Base-by-base conservation (phyloP, 2,329 filamentous ascomycete genomes). In the Pseudogymnoascus sp. region DNA sequence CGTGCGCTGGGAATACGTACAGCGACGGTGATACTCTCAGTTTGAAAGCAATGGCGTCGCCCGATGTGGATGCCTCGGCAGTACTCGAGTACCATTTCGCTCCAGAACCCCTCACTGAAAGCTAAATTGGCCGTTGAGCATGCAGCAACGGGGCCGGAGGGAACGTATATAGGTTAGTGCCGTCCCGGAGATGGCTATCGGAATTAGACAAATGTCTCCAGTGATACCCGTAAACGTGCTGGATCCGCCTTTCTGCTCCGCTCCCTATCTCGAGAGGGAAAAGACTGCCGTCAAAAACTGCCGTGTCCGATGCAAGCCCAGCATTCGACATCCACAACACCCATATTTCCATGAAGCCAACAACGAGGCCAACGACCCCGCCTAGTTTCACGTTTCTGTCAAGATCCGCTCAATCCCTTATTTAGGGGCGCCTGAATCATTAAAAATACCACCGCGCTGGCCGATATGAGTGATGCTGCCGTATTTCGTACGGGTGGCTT, bases 201-300 rank as follows among this genome's bases (percentile, higher is more conserved):
- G 43, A 30, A 50, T 50, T 50, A 30, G 25, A 30, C 9, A 28
- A 50, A 50, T 30, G 43, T 53, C 43, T 50, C 43, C 25, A 53
- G 25, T 18, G 43, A 53, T 18, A 30, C 43, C 43, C 43, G 43
- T 53, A 53, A 53, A 53, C 43, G 43, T 53, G 43, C 43, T 33
- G 43, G 43, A 33, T 53, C 43, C 43, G 43, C 43, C 25, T 50
- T 50, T 30, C 9, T 50, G 43, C 43, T 50, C 43, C 43, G 43
- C 43, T 53, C 43, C n/a, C 9, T 15, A 15, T 15, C 43, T 33
- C 30, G n/a, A 53, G 28, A 15, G 8, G 25, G 43, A 33, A 25
- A 25, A 53, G 25, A 53, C 7, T 18, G 25, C 15, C 41, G 43
- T 15, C 2, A 18, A 33, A 33, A 53, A 53, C 43, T 53, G 43